These are phyloP conservation scores for Pyrrhoderma noxium DNA, from an alignment of 1,284 basidiomycete genomes.

Conservation along the genomic window DNA sequence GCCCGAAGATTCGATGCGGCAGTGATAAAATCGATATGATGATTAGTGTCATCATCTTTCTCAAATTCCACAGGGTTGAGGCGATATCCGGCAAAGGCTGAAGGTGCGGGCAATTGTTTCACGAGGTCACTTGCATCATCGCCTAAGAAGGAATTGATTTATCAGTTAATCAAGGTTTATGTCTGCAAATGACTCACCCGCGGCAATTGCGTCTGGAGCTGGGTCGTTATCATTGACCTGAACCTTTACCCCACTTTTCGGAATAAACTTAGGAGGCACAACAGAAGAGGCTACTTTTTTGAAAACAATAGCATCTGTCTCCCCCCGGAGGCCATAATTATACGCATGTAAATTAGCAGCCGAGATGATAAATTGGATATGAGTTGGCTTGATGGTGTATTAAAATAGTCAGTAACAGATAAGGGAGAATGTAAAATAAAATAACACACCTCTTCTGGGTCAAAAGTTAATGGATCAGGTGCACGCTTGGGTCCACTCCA, in stretches of 20 bases:
- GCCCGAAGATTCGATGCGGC: slow-evolving; percentile 97
- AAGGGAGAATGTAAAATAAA: background rate
- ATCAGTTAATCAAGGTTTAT: background rate
- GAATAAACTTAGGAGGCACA: slow-evolving; percentile 87
- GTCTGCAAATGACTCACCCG: slow-evolving; percentile 16
- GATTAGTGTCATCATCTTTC: slow-evolving; percentile 98
- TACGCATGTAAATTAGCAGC: slow-evolving; percentile 96
- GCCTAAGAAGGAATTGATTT: slow-evolving; percentile 31
- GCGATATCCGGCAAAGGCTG: slow-evolving; percentile 90
- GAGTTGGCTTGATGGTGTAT: slow-evolving; percentile 53
- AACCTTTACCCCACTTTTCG: slow-evolving; percentile 88
- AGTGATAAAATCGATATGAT: slow-evolving; percentile 99
- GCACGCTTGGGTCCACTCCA: slow-evolving; percentile 98
- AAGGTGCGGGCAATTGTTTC: slow-evolving; percentile 75
- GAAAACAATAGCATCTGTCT: slow-evolving; percentile 75
- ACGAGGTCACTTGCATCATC: slow-evolving; percentile 53
- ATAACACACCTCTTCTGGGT: slow-evolving; percentile 72
- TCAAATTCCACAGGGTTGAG: slow-evolving; percentile 96
- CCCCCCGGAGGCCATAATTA: slow-evolving; percentile 96
- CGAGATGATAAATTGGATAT: slow-evolving; percentile 86
- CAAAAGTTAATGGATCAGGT: slow-evolving; percentile 87
- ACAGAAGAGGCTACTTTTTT: slow-evolving; percentile 82
- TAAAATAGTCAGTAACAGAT: background rate
- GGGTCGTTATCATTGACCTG: slow-evolving; percentile 96
- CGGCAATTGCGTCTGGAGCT: slow-evolving; percentile 46